Evolutionary conservation across 345 rosid species (phyloP).

Genomic region (Gossypium raimondii): DNA sequence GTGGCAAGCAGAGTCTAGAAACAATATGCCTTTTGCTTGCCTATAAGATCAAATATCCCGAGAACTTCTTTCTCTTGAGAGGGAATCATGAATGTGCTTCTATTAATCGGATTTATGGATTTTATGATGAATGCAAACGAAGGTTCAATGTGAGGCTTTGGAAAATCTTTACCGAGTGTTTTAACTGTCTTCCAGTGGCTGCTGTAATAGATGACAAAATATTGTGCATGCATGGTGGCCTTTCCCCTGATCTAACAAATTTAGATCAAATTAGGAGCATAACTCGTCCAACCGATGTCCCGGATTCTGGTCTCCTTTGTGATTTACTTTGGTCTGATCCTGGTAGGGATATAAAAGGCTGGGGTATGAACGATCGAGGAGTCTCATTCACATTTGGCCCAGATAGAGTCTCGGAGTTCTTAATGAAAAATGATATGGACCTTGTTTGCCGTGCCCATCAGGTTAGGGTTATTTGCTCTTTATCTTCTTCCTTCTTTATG

Average conservation of each 20-base stretch:
- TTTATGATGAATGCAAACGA: constrained; percentile 90
- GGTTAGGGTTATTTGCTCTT: constrained; percentile 33
- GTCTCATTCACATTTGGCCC: constrained; percentile 85
- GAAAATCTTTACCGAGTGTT: constrained; percentile 82
- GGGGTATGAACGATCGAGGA: constrained; percentile 95
- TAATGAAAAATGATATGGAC: constrained; percentile 75
- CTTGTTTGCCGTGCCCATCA: constrained; percentile 95
- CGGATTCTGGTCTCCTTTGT: constrained; percentile 84
- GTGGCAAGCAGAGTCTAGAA: constrained; percentile 92
- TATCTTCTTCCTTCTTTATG: constrained; percentile 2
- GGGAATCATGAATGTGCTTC: constrained; percentile 93
- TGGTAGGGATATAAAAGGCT: constrained; percentile 63
- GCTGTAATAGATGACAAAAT: constrained; percentile 85
- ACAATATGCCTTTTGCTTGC: constrained; percentile 68
- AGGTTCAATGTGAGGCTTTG: constrained; percentile 81
- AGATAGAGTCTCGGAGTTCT: constrained; percentile 63
- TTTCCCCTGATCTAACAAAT: constrained; percentile 72
- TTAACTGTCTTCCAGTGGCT: constrained; percentile 91
- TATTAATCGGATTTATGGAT: constrained; percentile 83
- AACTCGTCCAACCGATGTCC: constrained; percentile 78
- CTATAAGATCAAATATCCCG: constrained; percentile 82
- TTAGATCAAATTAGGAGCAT: constrained; percentile 74
- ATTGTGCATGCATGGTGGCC: constrained; percentile 95
- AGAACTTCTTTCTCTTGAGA: constrained; percentile 78
- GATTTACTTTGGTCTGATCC: constrained; percentile 97